Base-by-base conservation (phyloP, 169 alveolate genomes). In the Eimeria sp. region DNA sequence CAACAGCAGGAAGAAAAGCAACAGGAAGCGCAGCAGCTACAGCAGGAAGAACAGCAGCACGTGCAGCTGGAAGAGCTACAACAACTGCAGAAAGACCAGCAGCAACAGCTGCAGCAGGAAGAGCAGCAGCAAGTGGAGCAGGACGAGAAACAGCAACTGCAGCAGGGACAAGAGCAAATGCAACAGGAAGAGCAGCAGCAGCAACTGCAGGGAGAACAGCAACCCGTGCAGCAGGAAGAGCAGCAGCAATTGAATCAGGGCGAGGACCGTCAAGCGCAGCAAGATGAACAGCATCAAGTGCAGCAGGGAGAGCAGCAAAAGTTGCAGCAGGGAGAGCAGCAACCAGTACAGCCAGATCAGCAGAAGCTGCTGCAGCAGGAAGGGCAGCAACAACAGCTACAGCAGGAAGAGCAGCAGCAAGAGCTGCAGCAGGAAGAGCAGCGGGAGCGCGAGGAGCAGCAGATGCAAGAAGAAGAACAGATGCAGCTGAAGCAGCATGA, bases 331-430 rank as follows among this genome's bases (percentile, higher is more conserved):
- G 84, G 34, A 25, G 84, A 78, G 89, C 89, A 78, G 67, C 65
- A 78, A 65, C 61, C 40, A 30, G 25, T 78, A 65, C 89, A 78
- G 89, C 89, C 2, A 70, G 45, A 78, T 61, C 40, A 78, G 34
- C 5, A 10, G 67, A 70, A 49, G 70, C 67, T 45, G 25, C 65
- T 20, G 89, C 58, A 45, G 30, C 65, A 78, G 25, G 65, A 43
- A 47, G n/a, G 47, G 89, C 57, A 75, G 84, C 84, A 75, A 51
- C 76, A 22, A 10, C 34, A 67, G 76, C 34, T 2, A 30, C 76
- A 67, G 76, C 16, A 67, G 16, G 14, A 67, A 22, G 10, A 11
- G 61, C 10, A 54, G 61, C 61, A 54, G 61, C 20, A 54, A 54
- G 61, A 54, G 61, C 61, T 11, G 61, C 61, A 54, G 4, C 20